A percentile compares a stretch with the other conserved stretches of the same genome.
Conservation (phyloP, 2,329 filamentous ascomycete genomes). For the Talaromyces sp. region DNA sequence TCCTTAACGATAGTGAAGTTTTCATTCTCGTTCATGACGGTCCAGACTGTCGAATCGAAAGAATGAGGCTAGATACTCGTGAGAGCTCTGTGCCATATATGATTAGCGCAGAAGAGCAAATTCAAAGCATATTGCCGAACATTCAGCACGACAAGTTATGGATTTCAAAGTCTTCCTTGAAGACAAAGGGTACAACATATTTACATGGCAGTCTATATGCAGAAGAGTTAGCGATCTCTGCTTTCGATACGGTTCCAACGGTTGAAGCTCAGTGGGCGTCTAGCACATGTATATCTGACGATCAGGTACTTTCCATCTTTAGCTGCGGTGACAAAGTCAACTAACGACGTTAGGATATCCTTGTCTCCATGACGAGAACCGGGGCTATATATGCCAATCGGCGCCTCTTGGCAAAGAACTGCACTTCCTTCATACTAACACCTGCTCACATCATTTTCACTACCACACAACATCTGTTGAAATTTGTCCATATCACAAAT, state of each 20-base stretch:
- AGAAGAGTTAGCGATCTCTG: constrained; percentile 22
- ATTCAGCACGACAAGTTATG: constrained; percentile 36
- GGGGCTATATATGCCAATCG: constrained; percentile 78
- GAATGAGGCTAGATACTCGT: constrained; percentile 34
- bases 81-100: constrained; percentile 30
- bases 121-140: constrained; percentile 37
- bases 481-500: constrained; percentile 78
- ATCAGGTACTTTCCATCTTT: constrained; percentile 33
- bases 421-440: constrained; percentile 84
- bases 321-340: neutral
- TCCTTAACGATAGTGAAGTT: constrained; percentile 42
- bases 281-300: constrained; percentile 35
- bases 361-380: constrained; percentile 66
- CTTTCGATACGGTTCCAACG: constrained; percentile 33
- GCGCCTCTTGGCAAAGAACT: constrained; percentile 72
- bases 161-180: constrained; percentile 32
- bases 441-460: constrained; percentile 83
- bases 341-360: constrained; percentile 39
- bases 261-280: constrained; percentile 40
- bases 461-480: constrained; percentile 85
- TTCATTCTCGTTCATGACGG: constrained; percentile 41
- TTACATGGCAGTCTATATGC: constrained; percentile 12
- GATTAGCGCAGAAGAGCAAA: constrained; percentile 31
- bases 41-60: constrained; percentile 30
- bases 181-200: constrained; percentile 27